phyloP scores from a whole-genome alignment of 768 basidiomycete species.

The Rossbeevera mucosa region DNA sequence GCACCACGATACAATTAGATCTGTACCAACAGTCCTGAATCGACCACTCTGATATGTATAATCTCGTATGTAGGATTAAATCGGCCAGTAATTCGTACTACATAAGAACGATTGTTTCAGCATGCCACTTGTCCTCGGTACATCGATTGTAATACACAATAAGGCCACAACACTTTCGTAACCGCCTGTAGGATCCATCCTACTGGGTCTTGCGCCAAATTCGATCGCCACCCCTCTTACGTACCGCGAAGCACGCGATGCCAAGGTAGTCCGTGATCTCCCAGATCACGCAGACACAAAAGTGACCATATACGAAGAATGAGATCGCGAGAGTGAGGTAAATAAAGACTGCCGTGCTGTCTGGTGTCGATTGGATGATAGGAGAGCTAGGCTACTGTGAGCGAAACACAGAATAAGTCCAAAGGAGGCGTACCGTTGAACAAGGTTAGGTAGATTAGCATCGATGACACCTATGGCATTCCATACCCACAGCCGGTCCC shows the following conservation, averaged over 20 bases:
- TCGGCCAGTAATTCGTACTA: too few relatives aligned
- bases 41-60: too few relatives aligned
- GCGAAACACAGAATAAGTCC: conserved; percentile 1
- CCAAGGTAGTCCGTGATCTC: conserved; percentile 91
- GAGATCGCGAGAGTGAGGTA: conserved; percentile 66
- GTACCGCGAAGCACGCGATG: conserved; percentile 91
- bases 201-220: conserved; percentile 46
- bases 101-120: too few relatives aligned
- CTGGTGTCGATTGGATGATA: conserved; percentile 65
- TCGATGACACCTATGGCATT: conserved; percentile 74
- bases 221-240: conserved; percentile 72
- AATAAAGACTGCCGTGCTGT: conserved; percentile 66
- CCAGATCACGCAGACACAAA: conserved; percentile 75
- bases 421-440: conserved; percentile 52
- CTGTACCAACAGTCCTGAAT: too few relatives aligned
- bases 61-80: too few relatives aligned
- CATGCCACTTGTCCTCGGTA: too few relatives aligned
- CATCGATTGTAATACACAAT: too few relatives aligned
- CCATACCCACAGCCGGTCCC: conserved; percentile 86
- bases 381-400: conserved; percentile 47
- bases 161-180: conserved; percentile 3
- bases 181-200: conserved; percentile 21
- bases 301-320: conserved; percentile 65
- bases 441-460: conserved; percentile 67
- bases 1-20: too few relatives aligned